A percentile compares a stretch with the other conserved stretches of the same genome.
Evolutionary conservation across 2,329 filamentous ascomycete species (phyloP).

Genomic region (Boeremia exigua): DNA sequence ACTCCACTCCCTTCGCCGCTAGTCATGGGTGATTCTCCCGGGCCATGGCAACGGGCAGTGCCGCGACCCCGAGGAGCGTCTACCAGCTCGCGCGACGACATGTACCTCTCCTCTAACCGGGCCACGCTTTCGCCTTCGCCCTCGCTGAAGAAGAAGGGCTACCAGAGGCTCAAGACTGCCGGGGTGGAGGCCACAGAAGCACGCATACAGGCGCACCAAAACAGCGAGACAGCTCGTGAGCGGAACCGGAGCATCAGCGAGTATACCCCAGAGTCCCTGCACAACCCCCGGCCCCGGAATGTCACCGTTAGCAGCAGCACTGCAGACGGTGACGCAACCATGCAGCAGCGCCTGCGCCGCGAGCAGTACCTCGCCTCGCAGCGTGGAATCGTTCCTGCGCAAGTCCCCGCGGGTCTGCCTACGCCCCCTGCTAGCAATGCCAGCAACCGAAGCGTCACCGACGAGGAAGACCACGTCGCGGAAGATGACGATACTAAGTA

Average conservation of each 20-base stretch:
- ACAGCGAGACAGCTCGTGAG: conserved; percentile 56
- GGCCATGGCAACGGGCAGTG: conserved; percentile 50
- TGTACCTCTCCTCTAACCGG: conserved; percentile 36
- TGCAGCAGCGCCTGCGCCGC: conserved; percentile 66
- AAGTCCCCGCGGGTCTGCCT: conserved; percentile 55
- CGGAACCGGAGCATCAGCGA: conserved; percentile 89
- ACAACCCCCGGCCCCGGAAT: conserved; percentile 71
- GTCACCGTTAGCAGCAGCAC: conserved; percentile 65
- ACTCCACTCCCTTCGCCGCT: conserved; percentile 61
- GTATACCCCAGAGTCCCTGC: conserved; percentile 75
- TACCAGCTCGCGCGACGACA: conserved; percentile 40
- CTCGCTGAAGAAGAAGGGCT: conserved; percentile 56
- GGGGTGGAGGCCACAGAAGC: conserved; percentile 49
- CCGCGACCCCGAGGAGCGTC: conserved; percentile 45
- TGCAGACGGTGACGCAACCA: conserved; percentile 56
- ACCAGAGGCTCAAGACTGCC: conserved; percentile 52
- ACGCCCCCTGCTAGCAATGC: conserved; percentile 79
- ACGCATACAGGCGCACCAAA: conserved; percentile 37
- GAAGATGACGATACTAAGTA: conserved; percentile 53
- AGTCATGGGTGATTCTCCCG: conserved; percentile 50
- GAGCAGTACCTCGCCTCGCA: conserved; percentile 82
- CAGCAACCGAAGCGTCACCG: conserved; percentile 61
- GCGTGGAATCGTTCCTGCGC: conserved; percentile 73
- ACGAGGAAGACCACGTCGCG: conserved; percentile 60
- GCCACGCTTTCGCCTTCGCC: conserved; percentile 46